phyloP scores from a whole-genome alignment of 2,329 filamentous ascomycete species.

The Conoideocrella luteorostrata region DNA sequence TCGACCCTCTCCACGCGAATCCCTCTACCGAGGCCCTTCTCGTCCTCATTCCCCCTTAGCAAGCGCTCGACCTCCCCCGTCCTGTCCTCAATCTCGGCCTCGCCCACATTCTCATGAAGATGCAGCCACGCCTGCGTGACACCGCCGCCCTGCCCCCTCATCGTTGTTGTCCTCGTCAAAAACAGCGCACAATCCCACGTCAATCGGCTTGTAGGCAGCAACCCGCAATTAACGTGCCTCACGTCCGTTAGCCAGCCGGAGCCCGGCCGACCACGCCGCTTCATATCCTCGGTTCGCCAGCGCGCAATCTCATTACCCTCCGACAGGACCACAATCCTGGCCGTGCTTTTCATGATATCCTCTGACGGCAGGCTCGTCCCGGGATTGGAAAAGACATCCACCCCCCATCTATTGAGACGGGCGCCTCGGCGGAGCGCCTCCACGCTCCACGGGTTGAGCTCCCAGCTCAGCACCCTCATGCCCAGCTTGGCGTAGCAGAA shows the following conservation, averaged over 20 bases:
- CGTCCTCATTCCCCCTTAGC: conserved; percentile 32
- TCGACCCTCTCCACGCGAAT: conserved; percentile 50
- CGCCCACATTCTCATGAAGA: conserved; percentile 60
- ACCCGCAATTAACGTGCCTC: conserved; percentile 57
- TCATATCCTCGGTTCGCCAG: conserved; percentile 31
- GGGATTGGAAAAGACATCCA: conserved; percentile 41
- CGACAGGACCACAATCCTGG: conserved; percentile 59
- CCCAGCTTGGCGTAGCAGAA: conserved; percentile 75
- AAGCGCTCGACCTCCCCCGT: conserved; percentile 40
- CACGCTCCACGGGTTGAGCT: conserved; percentile 82
- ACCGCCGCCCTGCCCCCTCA: conserved; percentile 16
- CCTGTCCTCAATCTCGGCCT: conserved; percentile 42
- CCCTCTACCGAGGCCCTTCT: conserved; percentile 13
- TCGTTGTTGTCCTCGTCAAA: conserved; percentile 40
- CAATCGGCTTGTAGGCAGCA: conserved; percentile 51
- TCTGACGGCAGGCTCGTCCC: conserved; percentile 30
- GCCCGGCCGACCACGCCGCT: conserved; percentile 26
- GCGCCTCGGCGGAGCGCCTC: conserved; percentile 78
- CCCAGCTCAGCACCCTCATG: conserved; percentile 75
- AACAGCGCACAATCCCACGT: conserved; percentile 38
- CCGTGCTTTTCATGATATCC: conserved; percentile 33
- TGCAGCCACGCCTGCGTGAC: conserved; percentile 48
- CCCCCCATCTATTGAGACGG: conserved; percentile 57
- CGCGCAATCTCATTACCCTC: conserved; percentile 59
- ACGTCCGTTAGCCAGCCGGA: conserved; percentile 27